Conservation (phyloP, 2,329 filamentous ascomycete genomes). For the Phaeoacremonium minimum region DNA sequence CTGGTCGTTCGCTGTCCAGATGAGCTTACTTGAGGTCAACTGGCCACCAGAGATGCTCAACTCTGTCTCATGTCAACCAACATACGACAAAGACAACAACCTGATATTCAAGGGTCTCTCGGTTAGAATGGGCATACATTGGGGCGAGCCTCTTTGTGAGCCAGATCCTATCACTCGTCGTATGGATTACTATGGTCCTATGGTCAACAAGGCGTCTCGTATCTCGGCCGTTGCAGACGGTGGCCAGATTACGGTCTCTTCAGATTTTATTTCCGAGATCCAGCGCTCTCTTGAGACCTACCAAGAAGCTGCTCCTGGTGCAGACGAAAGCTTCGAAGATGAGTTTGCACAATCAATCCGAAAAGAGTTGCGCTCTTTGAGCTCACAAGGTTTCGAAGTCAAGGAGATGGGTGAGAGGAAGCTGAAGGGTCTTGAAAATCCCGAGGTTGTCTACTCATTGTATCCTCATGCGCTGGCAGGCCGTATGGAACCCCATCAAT, state of each 20-base stretch:
- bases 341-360: slow-evolving; percentile 78
- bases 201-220: slow-evolving; percentile 96
- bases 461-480: slow-evolving; percentile 87
- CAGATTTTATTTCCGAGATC: slow-evolving; percentile 95
- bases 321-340: slow-evolving; percentile 72
- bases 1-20: slow-evolving; percentile 95
- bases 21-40: slow-evolving; percentile 76
- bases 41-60: slow-evolving; percentile 94
- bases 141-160: slow-evolving; percentile 90
- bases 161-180: slow-evolving; percentile 92
- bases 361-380: slow-evolving; percentile 81
- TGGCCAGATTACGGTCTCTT: slow-evolving; percentile 93
- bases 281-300: slow-evolving; percentile 86
- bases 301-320: slow-evolving; percentile 74
- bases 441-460: slow-evolving; percentile 90
- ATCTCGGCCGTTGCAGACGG: slow-evolving; percentile 94
- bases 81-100: slow-evolving; percentile 78
- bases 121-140: slow-evolving; percentile 97
- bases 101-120: slow-evolving; percentile 92
- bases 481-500: slow-evolving; percentile 66
- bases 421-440: slow-evolving; percentile 94
- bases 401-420: slow-evolving; percentile 92
- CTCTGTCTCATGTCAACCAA: slow-evolving; percentile 77
- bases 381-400: slow-evolving; percentile 90
- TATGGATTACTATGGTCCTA: slow-evolving; percentile 99